Conservation (phyloP, 495 filamentous ascomycete genomes). For the Penicillium canescens region DNA sequence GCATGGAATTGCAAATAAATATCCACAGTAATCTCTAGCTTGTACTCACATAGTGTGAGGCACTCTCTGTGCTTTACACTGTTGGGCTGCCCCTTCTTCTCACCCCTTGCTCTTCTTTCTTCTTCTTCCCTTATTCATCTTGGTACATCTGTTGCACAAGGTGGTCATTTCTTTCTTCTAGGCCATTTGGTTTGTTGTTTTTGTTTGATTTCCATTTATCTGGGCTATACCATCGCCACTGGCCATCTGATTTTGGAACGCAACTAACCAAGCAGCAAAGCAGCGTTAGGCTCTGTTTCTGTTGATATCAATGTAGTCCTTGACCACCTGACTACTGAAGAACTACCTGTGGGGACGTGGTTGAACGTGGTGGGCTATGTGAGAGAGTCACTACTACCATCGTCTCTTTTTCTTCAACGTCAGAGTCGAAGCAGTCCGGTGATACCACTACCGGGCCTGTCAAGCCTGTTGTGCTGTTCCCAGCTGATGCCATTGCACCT, state of each 20-base stretch:
- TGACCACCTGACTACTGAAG: conserved; percentile 59
- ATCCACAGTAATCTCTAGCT: not conserved
- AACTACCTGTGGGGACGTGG: conserved; percentile 80
- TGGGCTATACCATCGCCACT: conserved; percentile 56
- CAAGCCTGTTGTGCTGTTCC: conserved; percentile 66
- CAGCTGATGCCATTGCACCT: conserved; percentile 62
- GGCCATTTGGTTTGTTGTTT: not conserved
- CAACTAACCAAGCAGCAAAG: conserved; percentile 51
- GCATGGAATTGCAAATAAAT: not conserved
- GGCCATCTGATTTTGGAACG: conserved; percentile 69
- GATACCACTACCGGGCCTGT: not conserved
- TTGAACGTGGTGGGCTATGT: conserved; percentile 88
- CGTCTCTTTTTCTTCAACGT: conserved; percentile 15
- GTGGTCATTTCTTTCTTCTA: conserved; percentile 1
- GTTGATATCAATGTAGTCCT: conserved; percentile 75
- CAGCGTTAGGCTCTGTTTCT: conserved; percentile 40
- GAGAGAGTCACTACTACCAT: conserved; percentile 19
- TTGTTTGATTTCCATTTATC: conserved; percentile 6
- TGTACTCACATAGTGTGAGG: conserved; percentile 55
- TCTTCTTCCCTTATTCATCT: conserved; percentile 3
- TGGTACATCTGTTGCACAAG: not conserved
- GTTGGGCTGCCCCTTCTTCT: conserved; percentile 16
- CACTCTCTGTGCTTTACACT: conserved; percentile 21
- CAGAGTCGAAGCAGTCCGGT: conserved; percentile 3
- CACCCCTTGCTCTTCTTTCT: conserved; percentile 25